These are phyloP conservation scores for Auricularia heimuer DNA, from an alignment of 768 basidiomycete species.

Conservation along the genomic window DNA sequence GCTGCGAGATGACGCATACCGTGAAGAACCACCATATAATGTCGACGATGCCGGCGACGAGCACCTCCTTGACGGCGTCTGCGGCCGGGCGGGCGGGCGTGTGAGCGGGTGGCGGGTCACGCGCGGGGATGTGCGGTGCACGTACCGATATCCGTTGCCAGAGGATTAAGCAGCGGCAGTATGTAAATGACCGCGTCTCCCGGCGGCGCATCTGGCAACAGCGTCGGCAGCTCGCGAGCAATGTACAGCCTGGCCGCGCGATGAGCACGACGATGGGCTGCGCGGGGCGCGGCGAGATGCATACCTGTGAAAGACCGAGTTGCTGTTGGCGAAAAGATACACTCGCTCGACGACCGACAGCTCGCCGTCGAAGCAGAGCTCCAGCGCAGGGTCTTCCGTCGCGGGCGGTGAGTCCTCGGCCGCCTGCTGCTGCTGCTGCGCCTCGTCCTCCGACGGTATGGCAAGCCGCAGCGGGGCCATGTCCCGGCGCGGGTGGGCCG, in stretches of 20 bases:
- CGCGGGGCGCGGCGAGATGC: not conserved
- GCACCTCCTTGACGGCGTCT: slow-evolving; percentile 79
- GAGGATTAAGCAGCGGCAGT: slow-evolving; percentile 72
- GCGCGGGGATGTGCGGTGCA: slow-evolving; percentile 6
- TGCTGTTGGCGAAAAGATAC: slow-evolving; percentile 79
- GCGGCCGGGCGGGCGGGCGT: not conserved
- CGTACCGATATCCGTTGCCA: slow-evolving; percentile 81
- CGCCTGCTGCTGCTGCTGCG: not conserved
- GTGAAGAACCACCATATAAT: slow-evolving; percentile 90
- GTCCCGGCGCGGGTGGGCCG: not conserved
- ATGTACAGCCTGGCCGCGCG: slow-evolving; percentile 56
- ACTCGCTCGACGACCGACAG: slow-evolving; percentile 83
- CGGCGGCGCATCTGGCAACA: slow-evolving; percentile 65
- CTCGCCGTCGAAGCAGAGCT: slow-evolving; percentile 60
- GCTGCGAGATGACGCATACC: slow-evolving; percentile 10
- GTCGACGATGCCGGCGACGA: slow-evolving; percentile 66
- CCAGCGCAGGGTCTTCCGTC: slow-evolving; percentile 9
- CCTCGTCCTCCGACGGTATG: not conserved
- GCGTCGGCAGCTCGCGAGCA: slow-evolving; percentile 68
- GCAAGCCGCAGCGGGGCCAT: not conserved
- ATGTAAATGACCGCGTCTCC: slow-evolving; percentile 90
- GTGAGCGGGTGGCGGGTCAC: not conserved
- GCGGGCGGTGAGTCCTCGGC: not conserved
- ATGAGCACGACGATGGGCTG: not conserved
- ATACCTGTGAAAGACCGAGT: slow-evolving; percentile 48